Evolutionary conservation across 169 alveolate genomes (phyloP), one percentile per base, ranked within the genome.

Genomic region (Plasmodium chabaudi): DNA sequence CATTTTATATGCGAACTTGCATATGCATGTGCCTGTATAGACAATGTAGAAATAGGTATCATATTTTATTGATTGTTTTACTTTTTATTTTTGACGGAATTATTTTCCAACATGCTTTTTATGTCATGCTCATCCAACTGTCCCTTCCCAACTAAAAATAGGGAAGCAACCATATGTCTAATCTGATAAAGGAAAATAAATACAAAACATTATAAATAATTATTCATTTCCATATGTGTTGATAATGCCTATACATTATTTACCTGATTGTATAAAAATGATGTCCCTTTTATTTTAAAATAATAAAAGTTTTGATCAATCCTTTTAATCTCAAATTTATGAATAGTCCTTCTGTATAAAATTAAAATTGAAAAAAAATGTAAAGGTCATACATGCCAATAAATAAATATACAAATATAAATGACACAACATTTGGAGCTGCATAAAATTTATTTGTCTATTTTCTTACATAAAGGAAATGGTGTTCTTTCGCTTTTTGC

Each of bases 251-350:
- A 17, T 15, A 12, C 7, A 34, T 34, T 34, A 17, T 49, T 49
- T 42, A 82, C 90, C 27, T 82, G 90, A 72, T 82, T 82, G 53
- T 82, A 82, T 17, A 82, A 61, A 25, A 82, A 82, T 1, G 90
- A 82, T 17, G 67, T 56, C 12, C 90, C 90, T 49, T 82, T 82
- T 44, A 82, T 82, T 82, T 82, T 82, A 70, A 82, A 82, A 47
- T 82, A 82, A 27, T 65, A 47, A 60, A 82, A 82, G 13, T 82
- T 34, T 34, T 55, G 67, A 59, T 82, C 72, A 21, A 82, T 82
- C 12, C 21, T 55, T 42, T 51, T 65, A 61, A 82, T n/a, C 34
- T 82, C 86, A 47, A 82, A 67, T 27, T 82, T 82, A 1, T 67
- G 59, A 46, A 82, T 56, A 12, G 69, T 61, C 21, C 90, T 51